Percentiles rank a stretch among this genome's conserved stretches.
Conservation (phyloP, 768 basidiomycete species). For the Leccinum rimulosum region DNA sequence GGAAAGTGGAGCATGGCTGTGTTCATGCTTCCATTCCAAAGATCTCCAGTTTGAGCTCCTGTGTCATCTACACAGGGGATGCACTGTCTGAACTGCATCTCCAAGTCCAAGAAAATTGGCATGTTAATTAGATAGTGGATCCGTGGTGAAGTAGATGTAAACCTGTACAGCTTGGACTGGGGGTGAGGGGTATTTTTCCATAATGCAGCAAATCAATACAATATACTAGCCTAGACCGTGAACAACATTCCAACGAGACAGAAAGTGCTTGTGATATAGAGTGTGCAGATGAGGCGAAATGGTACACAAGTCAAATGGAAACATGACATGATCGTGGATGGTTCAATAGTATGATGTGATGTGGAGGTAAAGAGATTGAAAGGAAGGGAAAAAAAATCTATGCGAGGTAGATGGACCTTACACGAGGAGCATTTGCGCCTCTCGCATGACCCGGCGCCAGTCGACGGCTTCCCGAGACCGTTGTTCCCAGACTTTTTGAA, state of each 20-base stretch:
- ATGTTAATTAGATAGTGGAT: background rate
- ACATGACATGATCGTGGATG: background rate
- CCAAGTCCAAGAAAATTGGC: background rate
- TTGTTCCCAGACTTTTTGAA: constrained; percentile 59
- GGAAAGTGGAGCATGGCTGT: constrained; percentile 19
- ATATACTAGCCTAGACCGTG: constrained; percentile 13
- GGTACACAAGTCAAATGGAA: constrained; percentile 11
- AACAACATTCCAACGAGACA: constrained; percentile 16
- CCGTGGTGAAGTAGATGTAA: constrained; percentile 12
- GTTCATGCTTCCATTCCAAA: background rate
- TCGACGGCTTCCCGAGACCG: constrained; percentile 42
- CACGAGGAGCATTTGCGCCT: constrained; percentile 57
- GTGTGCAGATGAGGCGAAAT: constrained; percentile 10
- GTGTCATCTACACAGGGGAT: background rate
- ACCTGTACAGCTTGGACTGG: constrained; percentile 19
- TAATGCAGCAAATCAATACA: constrained; percentile 15
- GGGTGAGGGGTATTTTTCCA: constrained; percentile 20
- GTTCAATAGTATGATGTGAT: constrained; percentile 6
- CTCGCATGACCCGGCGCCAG: constrained; percentile 60
- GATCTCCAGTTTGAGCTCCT: constrained; percentile 1
- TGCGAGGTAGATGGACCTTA: constrained; percentile 25
- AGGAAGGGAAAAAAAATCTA: background rate
- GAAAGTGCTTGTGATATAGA: constrained; percentile 4
- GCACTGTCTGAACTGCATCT: constrained; percentile 1
- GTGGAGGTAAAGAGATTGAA: background rate